Evolutionary conservation across 2,329 filamentous ascomycete species (phyloP), one percentile per base, ranked within the genome.

Genomic region (Scedosporium dehoogii): DNA sequence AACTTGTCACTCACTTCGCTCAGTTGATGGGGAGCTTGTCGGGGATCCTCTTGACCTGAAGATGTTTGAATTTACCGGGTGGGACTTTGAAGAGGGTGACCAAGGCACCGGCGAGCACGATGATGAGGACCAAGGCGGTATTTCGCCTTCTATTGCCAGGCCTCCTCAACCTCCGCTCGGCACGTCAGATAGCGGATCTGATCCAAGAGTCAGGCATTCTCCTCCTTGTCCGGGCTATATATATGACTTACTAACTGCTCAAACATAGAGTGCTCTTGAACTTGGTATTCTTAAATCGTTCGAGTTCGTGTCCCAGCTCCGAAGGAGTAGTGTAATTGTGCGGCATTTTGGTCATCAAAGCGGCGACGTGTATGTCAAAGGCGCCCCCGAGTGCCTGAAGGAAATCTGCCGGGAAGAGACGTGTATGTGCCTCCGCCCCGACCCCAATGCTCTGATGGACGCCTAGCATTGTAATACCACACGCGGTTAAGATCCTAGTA

Each of bases 51-150:
- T 99, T 1, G 94, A 99, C 72, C 81, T 97, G 63, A 97, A 97
- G 72, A 99, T 99, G 94, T 99, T 99, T 71, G 88, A 96, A 66
- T 99, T 96, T 68, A 97, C 94, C 0, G 83, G 84, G 5, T 99
- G 94, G 94, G 84, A 85, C 3, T 99, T 91, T 68, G 90, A 96
- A 72, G 94, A 99, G 77, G 91, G 92, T 2, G 86, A 86, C 56
- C 87, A 92, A 67, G 81, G 82, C 60, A 75, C 80, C 25, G 83
- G 81, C 29, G 84, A 84, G 60, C 81, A 80, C 51, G 85, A 89
- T 59, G 87, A 91, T 21, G 90, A 93, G 57, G 89, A 92, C 63
- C 87, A 88, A 69, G 80, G 83, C 3, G 86, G 87, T 6, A 81
- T 97, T 44, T 87, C 89, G 1, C 94, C 93, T n/a, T 93, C 94